Percentiles rank a stretch among this genome's conserved stretches.
These are phyloP conservation scores for Umbilicaria muhlenbergii DNA, from an alignment of 495 filamentous ascomycete species.

Conservation along the genomic window DNA sequence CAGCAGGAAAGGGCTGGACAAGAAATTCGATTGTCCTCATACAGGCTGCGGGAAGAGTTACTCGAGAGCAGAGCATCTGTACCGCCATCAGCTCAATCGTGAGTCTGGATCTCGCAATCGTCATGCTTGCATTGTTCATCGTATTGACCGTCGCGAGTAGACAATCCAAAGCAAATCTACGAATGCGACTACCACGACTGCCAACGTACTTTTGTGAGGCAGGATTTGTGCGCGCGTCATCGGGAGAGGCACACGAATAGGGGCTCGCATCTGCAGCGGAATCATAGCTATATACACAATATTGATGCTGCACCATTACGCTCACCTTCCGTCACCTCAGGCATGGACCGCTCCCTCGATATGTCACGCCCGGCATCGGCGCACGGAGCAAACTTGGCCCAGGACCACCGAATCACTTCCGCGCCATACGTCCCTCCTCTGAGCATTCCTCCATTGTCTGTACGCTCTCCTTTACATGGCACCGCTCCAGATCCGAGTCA, in stretches of 20 bases:
- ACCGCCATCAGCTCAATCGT: constrained; percentile 94
- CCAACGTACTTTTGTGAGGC: constrained; percentile 77
- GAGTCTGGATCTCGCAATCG: constrained; percentile 19
- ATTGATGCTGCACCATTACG: constrained; percentile 4
- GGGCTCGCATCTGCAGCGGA: constrained; percentile 84
- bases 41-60: constrained; percentile 92
- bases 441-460: neutral
- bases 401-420: neutral
- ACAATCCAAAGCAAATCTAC: constrained; percentile 86
- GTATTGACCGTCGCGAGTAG: constrained; percentile 19
- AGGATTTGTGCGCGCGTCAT: constrained; percentile 87
- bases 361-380: no score
- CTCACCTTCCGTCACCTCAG: neutral
- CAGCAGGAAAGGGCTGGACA: constrained; percentile 76
- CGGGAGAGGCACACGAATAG: constrained; percentile 91
- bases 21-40: constrained; percentile 85
- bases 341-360: no score
- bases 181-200: constrained; percentile 90
- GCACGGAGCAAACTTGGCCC: no score
- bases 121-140: constrained; percentile 1
- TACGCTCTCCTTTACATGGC: constrained; percentile 6
- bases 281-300: constrained; percentile 41
- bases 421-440: neutral
- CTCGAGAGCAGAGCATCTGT: constrained; percentile 91
- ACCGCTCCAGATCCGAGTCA: constrained; percentile 5